Percentiles rank a stretch among this genome's conserved stretches.
phyloP scores from a whole-genome alignment of 1,284 basidiomycete genomes.

The Cutaneotrichosporon mucoides region DNA sequence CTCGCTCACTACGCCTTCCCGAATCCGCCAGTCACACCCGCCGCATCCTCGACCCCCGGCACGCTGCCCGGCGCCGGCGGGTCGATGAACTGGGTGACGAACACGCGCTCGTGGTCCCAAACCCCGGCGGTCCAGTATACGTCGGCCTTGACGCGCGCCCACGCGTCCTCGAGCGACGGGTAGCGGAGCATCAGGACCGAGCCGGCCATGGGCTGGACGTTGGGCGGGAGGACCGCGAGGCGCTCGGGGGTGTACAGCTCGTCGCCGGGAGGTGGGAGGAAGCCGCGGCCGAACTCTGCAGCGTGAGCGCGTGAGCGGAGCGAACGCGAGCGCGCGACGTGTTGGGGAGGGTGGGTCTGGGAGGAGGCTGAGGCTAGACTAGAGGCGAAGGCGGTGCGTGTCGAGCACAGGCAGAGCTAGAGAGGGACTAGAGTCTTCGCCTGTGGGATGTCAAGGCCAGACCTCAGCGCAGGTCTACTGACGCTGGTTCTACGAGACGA shows the following conservation, averaged over 20 bases:
- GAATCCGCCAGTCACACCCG: neutral
- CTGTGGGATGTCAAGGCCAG: too few relatives aligned
- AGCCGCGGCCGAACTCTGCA: constrained; percentile 35
- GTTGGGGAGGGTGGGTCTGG: too few relatives aligned
- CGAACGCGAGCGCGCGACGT: too few relatives aligned
- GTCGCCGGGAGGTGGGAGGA: constrained; percentile 23
- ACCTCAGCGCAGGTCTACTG: too few relatives aligned
- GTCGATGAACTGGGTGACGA: constrained; percentile 37
- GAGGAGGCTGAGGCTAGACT: too few relatives aligned
- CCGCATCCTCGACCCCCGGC: constrained; percentile 1
- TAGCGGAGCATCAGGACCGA: constrained; percentile 39
- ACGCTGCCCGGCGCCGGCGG: constrained; percentile 13
- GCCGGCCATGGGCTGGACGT: constrained; percentile 40
- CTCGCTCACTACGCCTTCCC: too few relatives aligned
- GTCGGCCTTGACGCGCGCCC: constrained; percentile 40
- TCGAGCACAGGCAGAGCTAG: too few relatives aligned
- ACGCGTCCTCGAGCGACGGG: constrained; percentile 29
- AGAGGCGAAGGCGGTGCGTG: too few relatives aligned
- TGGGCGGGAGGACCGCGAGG: constrained; percentile 20
- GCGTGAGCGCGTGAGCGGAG: neutral
- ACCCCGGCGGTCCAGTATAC: constrained; percentile 45
- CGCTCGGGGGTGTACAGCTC: constrained; percentile 16
- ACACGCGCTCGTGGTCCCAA: constrained; percentile 39
- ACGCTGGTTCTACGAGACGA: too few relatives aligned
- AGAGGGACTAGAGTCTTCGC: too few relatives aligned